Evolutionary conservation across 306 rosid genomes (phyloP), one percentile per base, ranked within the genome.

Genomic region (Cicer yamashitae): DNA sequence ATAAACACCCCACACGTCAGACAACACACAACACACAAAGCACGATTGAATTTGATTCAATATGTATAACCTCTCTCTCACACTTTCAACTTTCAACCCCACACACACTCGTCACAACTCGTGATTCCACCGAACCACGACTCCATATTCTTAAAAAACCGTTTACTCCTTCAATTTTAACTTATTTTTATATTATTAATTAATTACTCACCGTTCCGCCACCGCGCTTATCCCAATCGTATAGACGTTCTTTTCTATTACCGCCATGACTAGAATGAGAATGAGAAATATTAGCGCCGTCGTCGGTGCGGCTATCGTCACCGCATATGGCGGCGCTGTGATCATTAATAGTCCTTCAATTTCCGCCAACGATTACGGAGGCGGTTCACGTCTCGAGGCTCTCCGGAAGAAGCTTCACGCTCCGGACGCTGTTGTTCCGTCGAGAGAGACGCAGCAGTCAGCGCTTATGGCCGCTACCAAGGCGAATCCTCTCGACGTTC

Each of bases 401-500:
- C 60, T 89, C 48, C 87, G 97, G 78, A 82, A 82, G 82, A 87
- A 45, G 82, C 82, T 96, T 20, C 77, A 81, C 15, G 96, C 73
- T 66, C 82, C 84, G 7, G 58, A 47, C 48, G 91, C 88, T 8
- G 82, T 79, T 2, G 91, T 90, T 48, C 96, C 99, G 47, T 74
- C 91, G 2, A 81, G 99, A 71, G 81, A 79, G 22, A 81, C 70
- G 12, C 96, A 92, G 84, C 87, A 90, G 68, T 83, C 97, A 38
- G 85, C 87, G 74, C 71, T 96, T 84, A 82, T 84, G 39, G 87
- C 82, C 44, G 86, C 99, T 43, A 72, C 77, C 3, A 43, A 87
- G 47, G 87, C 74, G 6, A 87, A 83, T 64, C 99, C 99, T 10
- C 97, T 92, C 41, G 99, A 96, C 77, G 71, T 96, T 61, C 96